Evolutionary conservation across 345 rosid genomes (phyloP), one percentile per base, ranked within the genome.

Genomic region (Camelina neglecta): DNA sequence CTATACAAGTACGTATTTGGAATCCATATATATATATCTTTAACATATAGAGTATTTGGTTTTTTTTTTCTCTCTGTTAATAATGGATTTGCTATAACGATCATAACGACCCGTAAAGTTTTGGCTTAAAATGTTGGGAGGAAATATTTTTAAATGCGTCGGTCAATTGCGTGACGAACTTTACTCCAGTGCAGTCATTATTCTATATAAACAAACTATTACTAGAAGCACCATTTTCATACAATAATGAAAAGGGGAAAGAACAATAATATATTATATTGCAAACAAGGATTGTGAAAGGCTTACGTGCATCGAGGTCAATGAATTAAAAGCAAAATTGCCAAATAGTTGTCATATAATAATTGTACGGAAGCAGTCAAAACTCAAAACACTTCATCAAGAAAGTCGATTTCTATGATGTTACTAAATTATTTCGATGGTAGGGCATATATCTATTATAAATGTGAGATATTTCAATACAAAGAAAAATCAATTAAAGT

Each of bases 161-260:
- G 69, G 69, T 50, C 42, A 65, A 65, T 31, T 48, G 29, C 29
- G 59, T 66, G 70, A 49, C 31, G 45, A 49, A 44, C 23, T 45
- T 44, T 8, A 26, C 7, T 13, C 16, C 18, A 26, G 38, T 23
- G 20, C 21, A 62, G 12, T 64, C 16, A 41, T 15, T 42, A 62
- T 23, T 38, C 33, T 20, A 59, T 13, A 35, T 8, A 59, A 35
- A 23, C 2, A 35, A 26, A 26, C 3, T 53, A 11, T 11, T 38
- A 9, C 42, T 12, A n/a, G 20, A 42, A 44, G 50, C 67, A 44
- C 36, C 21, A 4, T 8, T 62, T 42, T 44, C 53, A 44, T 8
- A 24, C 21, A 15, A 63, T 15, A 9, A 16, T 35, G 11, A 18
- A 58, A 9, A 6, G 8, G 1, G 7, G 4, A 59, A 60, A 18